Conservation (phyloP, 257 asterid species). For the Nicotiana benthamiana region DNA sequence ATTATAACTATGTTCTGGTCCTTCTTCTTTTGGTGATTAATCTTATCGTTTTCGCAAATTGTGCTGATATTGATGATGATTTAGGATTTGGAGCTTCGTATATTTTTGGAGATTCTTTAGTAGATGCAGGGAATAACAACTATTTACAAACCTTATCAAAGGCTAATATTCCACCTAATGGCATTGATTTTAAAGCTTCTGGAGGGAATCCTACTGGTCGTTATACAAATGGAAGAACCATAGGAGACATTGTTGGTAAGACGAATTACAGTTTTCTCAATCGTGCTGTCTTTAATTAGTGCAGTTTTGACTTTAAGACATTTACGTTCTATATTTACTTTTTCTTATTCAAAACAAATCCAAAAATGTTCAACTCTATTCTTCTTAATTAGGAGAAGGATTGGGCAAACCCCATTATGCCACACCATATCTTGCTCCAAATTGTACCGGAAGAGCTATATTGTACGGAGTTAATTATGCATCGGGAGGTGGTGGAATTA, state of each 20-base stretch:
- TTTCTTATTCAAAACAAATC: not conserved
- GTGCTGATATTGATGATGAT: constrained; percentile 30
- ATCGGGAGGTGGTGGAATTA: constrained; percentile 92
- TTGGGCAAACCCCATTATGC: constrained; percentile 69
- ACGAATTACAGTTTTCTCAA: not conserved
- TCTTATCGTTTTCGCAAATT: constrained; percentile 12
- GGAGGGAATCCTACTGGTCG: constrained; percentile 89
- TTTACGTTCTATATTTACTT: not conserved
- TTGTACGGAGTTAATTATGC: constrained; percentile 85
- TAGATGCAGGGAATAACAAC: constrained; percentile 93
- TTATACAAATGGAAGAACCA: constrained; percentile 82
- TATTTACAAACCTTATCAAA: constrained; percentile 62
- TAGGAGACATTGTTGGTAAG: constrained; percentile 81
- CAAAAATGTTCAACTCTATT: not conserved
- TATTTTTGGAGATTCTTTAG: constrained; percentile 82
- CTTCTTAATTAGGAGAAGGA: constrained; percentile 49
- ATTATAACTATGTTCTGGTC: not conserved
- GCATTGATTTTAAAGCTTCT: constrained; percentile 74
- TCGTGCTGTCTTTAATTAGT: not conserved
- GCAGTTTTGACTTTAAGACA: not conserved
- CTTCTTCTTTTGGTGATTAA: constrained; percentile 20
- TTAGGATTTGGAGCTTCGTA: constrained; percentile 54
- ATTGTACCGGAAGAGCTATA: constrained; percentile 61
- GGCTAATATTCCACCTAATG: constrained; percentile 69
- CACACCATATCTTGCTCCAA: constrained; percentile 78